Conservation (phyloP, 176 grass and related monocot species). For the Saccharum spontaneum region DNA sequence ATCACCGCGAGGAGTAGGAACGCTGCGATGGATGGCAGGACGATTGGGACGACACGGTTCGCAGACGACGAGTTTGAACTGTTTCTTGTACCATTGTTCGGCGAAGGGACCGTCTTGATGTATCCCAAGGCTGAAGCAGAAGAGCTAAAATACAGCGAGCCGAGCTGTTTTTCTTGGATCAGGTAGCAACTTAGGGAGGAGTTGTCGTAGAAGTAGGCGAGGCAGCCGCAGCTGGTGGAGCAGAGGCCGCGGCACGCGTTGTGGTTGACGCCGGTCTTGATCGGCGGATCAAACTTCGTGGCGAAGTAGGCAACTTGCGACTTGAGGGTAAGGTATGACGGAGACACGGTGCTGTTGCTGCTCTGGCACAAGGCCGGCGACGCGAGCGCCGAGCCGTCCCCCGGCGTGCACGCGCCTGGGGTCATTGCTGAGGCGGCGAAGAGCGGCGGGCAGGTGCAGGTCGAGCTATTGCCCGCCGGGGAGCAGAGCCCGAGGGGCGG, state of each 20-base stretch:
- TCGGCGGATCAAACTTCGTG: conserved; percentile 49
- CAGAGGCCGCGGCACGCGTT: conserved; percentile 59
- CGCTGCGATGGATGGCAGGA: conserved; percentile 52
- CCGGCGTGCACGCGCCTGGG: conserved; percentile 48
- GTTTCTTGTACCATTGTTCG: neutral
- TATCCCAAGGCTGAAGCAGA: conserved; percentile 32
- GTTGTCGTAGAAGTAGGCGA: conserved; percentile 64
- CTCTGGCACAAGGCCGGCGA: conserved; percentile 42
- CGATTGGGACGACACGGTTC: conserved; percentile 43
- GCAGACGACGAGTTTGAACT: neutral
- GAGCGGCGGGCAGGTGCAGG: conserved; percentile 57
- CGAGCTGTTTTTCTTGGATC: conserved; percentile 52
- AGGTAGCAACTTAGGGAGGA: conserved; percentile 60
- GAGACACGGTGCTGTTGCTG: neutral
- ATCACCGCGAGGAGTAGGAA: conserved; percentile 44
- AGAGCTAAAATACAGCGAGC: conserved; percentile 50
- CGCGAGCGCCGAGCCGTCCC: conserved; percentile 57
- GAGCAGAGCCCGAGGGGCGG: conserved; percentile 53
- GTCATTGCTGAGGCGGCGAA: conserved; percentile 35
- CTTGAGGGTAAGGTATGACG: conserved; percentile 50
- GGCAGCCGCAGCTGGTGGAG: conserved; percentile 64
- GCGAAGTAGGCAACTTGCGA: conserved; percentile 54
- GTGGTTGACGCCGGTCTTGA: conserved; percentile 29
- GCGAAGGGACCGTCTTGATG: conserved; percentile 49
- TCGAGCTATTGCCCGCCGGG: conserved; percentile 39